Conservation (phyloP, 805 yeast species). For the Saturnispora besseyi region DNA sequence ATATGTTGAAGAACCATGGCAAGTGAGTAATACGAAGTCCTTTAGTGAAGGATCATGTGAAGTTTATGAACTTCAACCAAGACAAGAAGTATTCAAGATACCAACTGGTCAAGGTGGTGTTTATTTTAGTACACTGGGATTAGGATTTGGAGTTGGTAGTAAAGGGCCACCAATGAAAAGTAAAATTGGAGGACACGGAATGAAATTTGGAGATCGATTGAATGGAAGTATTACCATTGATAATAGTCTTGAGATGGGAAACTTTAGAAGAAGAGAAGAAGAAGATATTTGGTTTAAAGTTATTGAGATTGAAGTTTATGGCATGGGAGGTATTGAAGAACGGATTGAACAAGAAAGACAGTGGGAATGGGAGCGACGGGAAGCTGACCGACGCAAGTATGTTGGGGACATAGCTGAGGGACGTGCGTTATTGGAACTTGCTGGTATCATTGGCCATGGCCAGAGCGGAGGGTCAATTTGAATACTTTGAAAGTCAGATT, state of each 20-base stretch:
- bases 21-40: constrained; percentile 52
- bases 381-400: constrained; percentile 68
- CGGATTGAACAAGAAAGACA: constrained; percentile 63
- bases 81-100: constrained; percentile 40
- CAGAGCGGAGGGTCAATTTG: constrained; percentile 42
- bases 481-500: neutral
- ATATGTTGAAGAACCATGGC: constrained; percentile 52
- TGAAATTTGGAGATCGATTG: constrained; percentile 1
- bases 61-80: constrained; percentile 63
- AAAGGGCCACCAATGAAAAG: constrained; percentile 26
- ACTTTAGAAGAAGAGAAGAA: constrained; percentile 57
- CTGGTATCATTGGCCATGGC: constrained; percentile 45
- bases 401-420: constrained; percentile 75
- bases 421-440: constrained; percentile 79
- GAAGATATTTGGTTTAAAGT: constrained; percentile 63
- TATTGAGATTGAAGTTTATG: constrained; percentile 83
- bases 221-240: constrained; percentile 68
- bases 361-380: constrained; percentile 90
- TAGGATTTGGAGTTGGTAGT: constrained; percentile 74
- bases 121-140: constrained; percentile 65
- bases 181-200: constrained; percentile 49
- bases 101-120: constrained; percentile 27
- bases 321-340: constrained; percentile 75
- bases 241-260: constrained; percentile 68
- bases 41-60: constrained; percentile 56